These are phyloP conservation scores for Penicillium palitans DNA, from an alignment of 2,329 filamentous ascomycete species.

Conservation along the genomic window DNA sequence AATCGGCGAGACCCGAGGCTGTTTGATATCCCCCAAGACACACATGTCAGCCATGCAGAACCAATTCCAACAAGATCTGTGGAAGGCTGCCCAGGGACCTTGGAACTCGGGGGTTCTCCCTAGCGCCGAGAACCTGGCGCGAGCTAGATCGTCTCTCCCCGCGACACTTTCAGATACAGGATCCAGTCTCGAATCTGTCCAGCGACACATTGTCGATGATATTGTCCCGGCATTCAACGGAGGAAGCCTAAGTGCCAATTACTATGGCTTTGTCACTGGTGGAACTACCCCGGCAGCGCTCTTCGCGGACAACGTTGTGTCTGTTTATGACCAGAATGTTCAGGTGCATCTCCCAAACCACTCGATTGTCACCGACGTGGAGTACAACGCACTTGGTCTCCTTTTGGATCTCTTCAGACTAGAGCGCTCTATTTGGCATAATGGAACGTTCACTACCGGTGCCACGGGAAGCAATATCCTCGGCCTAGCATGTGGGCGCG, in stretches of 20 bases:
- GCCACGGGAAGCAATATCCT: slow-evolving; percentile 66
- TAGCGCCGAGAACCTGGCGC: slow-evolving; percentile 28
- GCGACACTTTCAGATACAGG: slow-evolving; percentile 31
- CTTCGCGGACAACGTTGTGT: slow-evolving; percentile 81
- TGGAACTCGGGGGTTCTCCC: slow-evolving; percentile 37
- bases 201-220: slow-evolving; percentile 42
- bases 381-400: slow-evolving; percentile 70
- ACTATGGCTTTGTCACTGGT: slow-evolving; percentile 89
- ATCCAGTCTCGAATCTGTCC: slow-evolving; percentile 33
- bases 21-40: background rate
- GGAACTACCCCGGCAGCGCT: slow-evolving; percentile 75
- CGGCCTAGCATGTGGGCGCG: slow-evolving; percentile 69
- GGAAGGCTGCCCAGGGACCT: slow-evolving; percentile 32
- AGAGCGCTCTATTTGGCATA: slow-evolving; percentile 60
- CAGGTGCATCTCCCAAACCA: slow-evolving; percentile 77
- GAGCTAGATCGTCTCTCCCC: slow-evolving; percentile 38
- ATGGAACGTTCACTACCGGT: slow-evolving; percentile 78
- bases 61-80: slow-evolving; percentile 29
- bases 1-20: background rate
- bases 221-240: slow-evolving; percentile 62
- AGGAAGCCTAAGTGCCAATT: slow-evolving; percentile 64
- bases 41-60: slow-evolving; percentile 17
- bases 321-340: slow-evolving; percentile 78
- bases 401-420: slow-evolving; percentile 67
- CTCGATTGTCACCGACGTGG: slow-evolving; percentile 72